phyloP scores from a whole-genome alignment of 805 yeast genomes.

The Candida chauliodis region DNA sequence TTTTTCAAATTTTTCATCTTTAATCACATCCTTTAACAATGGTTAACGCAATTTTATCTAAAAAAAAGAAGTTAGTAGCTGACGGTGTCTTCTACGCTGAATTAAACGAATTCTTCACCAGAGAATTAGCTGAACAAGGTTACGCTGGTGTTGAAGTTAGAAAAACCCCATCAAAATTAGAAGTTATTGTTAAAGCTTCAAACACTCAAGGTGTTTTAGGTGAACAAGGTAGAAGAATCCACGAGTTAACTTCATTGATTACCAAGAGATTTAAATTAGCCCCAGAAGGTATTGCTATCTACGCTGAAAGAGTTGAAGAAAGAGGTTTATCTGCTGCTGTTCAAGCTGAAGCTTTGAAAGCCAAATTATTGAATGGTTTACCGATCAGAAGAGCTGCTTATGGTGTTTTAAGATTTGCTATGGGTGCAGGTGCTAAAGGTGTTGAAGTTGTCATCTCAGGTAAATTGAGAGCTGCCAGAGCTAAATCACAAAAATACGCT shows the following conservation, averaged over 20 bases:
- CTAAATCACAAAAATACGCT: constrained; percentile 99
- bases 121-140: constrained; percentile 99
- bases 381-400: constrained; percentile 99
- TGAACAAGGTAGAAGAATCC: constrained; percentile 99
- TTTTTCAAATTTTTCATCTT: constrained; percentile 5
- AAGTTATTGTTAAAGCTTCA: constrained; percentile 97
- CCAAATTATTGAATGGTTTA: constrained; percentile 97
- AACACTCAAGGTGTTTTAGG: constrained; percentile 98
- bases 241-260: constrained; percentile 94
- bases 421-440: constrained; percentile 99
- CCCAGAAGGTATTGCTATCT: constrained; percentile 89
- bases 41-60: constrained; percentile 62
- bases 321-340: constrained; percentile 99
- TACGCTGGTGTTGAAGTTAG: constrained; percentile 99
- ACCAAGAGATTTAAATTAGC: constrained; percentile 98
- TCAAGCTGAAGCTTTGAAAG: constrained; percentile 98
- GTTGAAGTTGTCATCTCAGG: constrained; percentile 99
- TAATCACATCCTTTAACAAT: constrained; percentile 12
- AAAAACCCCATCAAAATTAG: constrained; percentile 96
- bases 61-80: constrained; percentile 99
- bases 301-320: constrained; percentile 99
- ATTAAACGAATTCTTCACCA: constrained; percentile 99
- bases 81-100: constrained; percentile 99
- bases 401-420: constrained; percentile 99
- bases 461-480: constrained; percentile 99